Base-by-base conservation (phyloP, 78 protist species). In the Blattamonas nauphoetae region DNA sequence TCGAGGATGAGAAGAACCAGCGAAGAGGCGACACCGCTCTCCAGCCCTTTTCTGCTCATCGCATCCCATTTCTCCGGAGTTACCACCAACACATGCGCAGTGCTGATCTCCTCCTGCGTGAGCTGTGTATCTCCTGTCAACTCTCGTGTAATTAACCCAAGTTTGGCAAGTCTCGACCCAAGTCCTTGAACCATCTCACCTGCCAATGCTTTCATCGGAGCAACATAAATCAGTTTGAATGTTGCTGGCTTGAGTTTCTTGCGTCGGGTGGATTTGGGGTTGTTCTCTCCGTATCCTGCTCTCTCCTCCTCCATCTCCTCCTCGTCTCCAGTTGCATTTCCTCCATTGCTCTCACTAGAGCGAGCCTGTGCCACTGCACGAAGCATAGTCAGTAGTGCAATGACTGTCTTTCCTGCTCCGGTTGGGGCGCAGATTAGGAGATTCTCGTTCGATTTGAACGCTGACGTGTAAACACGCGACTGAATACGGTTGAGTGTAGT, bases 11-110 rank as follows among this genome's bases (percentile, higher is more conserved):
- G 82, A 87, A 98, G 93, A 63, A 89, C 41, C 42, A 95, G 93
- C 45, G 41, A 1, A 45, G 41, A 0, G 21, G 71, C 71, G 45
- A 1, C 46, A 86, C 81, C 42, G 35, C 86, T 32, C 33, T 55
- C 83, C 83, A 79, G 42, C 32, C 83, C 83, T 21, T 97, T 98
- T 78, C 99, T 90, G 6, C 99, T 97, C 44, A 96, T 81, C 21
- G 98, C 98, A 84, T 98, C 99, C 99, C 99, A 98, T 82, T 98
- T 98, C 92, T 98, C 99, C 5, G 99, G 99, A 36, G 99, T 98
- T 0, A 96, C 94, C 0, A 98, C 97, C 4, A 98, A 90, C 92
- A 97, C 85, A 11, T 81, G 87, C 41, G 83, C 21, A 21, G 41
- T 78, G 81, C 0, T 0, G 35, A 97, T 64, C 89, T 97, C 97